These are phyloP conservation scores for Dioscorea zingiberensis DNA, from an alignment of 106 monocot species.

Conservation along the genomic window DNA sequence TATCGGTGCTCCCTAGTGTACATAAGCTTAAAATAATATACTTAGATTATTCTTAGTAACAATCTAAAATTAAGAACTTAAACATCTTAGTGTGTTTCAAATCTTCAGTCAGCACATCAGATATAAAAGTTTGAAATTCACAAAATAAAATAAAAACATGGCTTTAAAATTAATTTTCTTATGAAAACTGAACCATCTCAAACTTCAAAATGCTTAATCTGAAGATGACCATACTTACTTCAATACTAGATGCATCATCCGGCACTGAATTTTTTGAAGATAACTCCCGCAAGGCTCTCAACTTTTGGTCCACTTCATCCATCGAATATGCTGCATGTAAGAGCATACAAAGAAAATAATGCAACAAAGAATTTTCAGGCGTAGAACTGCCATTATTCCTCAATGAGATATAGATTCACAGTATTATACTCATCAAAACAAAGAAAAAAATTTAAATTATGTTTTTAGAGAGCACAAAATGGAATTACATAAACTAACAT, in stretches of 20 bases:
- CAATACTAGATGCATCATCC: constrained; percentile 29
- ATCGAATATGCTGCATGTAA: constrained; percentile 30
- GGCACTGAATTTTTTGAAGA: constrained; percentile 8
- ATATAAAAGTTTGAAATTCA: background rate
- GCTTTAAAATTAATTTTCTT: background rate
- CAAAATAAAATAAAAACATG: background rate
- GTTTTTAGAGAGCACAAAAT: no score
- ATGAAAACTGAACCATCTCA: no score
- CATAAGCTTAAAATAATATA: no score
- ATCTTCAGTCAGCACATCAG: no score
- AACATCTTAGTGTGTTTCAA: no score
- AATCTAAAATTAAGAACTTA: no score
- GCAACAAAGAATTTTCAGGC: background rate
- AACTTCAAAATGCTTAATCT: background rate
- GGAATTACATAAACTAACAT: no score
- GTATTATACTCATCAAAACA: background rate
- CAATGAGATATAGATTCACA: background rate
- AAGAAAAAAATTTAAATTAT: no score
- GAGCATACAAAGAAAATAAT: background rate
- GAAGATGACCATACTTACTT: constrained; percentile 22
- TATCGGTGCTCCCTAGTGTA: no score
- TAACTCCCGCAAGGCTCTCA: constrained; percentile 17
- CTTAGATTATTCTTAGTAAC: no score
- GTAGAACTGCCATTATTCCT: background rate
- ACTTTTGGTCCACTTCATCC: constrained; percentile 44